Evolutionary conservation across 2,329 filamentous ascomycete species (phyloP).

Genomic region (Neoarthrinium moseri): DNA sequence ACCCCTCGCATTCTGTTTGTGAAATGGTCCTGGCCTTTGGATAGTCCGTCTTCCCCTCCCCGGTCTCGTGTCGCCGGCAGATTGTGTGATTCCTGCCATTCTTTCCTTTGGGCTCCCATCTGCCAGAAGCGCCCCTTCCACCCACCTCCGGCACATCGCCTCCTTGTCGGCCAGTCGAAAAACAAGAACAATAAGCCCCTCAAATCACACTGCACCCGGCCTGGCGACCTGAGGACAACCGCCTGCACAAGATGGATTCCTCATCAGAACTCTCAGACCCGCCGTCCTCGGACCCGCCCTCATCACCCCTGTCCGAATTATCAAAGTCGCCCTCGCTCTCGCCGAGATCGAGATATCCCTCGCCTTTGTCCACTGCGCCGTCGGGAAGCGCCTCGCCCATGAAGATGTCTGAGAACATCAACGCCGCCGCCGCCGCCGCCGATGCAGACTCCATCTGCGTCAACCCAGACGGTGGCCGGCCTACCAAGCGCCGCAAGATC

Average conservation of each 20-base stretch:
- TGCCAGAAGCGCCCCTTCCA: too few species aligned
- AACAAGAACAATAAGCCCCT: background rate
- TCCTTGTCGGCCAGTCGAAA: background rate
- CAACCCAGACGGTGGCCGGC: constrained; percentile 60
- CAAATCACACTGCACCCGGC: too few species aligned
- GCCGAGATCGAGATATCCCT: constrained; percentile 50
- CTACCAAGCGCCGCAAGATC: constrained; percentile 74
- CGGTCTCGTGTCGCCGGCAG: background rate
- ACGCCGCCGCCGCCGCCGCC: too few species aligned
- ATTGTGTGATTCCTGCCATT: background rate
- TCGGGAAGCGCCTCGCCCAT: constrained; percentile 52
- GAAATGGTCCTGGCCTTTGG: background rate
- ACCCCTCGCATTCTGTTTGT: background rate
- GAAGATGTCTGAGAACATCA: constrained; percentile 43
- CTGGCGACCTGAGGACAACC: too few species aligned
- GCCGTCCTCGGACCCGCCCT: constrained; percentile 40
- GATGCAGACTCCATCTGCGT: constrained; percentile 30
- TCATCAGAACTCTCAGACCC: constrained; percentile 30
- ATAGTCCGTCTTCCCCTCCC: background rate
- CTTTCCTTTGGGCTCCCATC: background rate
- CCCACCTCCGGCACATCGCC: too few species aligned
- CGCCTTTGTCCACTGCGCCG: constrained; percentile 45
- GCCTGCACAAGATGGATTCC: constrained; percentile 10
- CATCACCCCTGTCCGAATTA: constrained; percentile 54
- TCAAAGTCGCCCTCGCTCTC: constrained; percentile 52